Percentiles rank a stretch among this genome's conserved stretches.
phyloP scores from a whole-genome alignment of 164 flowering plant genomes.

The grape (Vitis vinifera) region ASM3070453v1 NC_081822.1:21501001-21501500 shows the following conservation, averaged over 20 bases:
- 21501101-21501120: no score
- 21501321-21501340: background rate
- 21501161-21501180: background rate
- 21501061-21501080: background rate
- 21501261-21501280: background rate
- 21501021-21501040: background rate
- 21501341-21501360: background rate
- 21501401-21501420: background rate
- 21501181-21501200: background rate
- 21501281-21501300: no score
- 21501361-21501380: background rate
- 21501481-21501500: slow-evolving; percentile 64
- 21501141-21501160: no score
- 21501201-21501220: background rate
- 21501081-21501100: no score
- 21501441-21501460: slow-evolving; percentile 70
- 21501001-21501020: background rate
- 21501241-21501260: background rate
- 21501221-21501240: background rate
- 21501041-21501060: background rate
- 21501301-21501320: background rate
- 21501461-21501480: slow-evolving; percentile 71
- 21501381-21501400: background rate
- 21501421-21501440: slow-evolving; percentile 64
- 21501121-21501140: no score